Evolutionary conservation across 352 stramenopile species (phyloP).

Genomic region (Pythium rhizo-oryzae): DNA sequence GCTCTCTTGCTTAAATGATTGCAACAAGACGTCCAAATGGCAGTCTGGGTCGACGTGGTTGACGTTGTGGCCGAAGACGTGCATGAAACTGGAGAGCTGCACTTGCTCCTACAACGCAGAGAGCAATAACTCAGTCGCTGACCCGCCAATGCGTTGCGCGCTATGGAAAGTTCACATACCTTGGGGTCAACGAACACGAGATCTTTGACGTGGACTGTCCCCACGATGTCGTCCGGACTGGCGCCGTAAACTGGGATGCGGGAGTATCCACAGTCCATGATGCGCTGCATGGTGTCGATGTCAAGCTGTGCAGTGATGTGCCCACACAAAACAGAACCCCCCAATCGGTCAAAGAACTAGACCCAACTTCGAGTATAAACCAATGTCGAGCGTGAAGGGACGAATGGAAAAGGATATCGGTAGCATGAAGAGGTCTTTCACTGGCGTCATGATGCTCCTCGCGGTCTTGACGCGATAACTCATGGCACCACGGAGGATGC

Average conservation of each 20-base stretch:
- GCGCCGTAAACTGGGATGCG: conserved; percentile 92
- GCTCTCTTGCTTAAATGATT: conserved; percentile 93
- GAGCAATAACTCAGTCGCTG: too few relatives aligned
- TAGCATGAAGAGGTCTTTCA: conserved; percentile 96
- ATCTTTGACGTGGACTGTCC: conserved; percentile 98
- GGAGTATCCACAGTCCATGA: conserved; percentile 96
- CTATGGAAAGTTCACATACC: conserved; percentile 49
- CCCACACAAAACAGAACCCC: background rate
- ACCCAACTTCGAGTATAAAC: conserved; percentile 42
- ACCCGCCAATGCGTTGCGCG: background rate
- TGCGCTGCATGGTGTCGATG: conserved; percentile 89
- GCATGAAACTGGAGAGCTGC: conserved; percentile 66
- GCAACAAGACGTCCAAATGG: conserved; percentile 92
- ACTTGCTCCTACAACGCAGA: conserved; percentile 54
- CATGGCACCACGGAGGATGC: conserved; percentile 95
- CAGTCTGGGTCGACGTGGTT: conserved; percentile 91
- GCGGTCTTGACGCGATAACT: conserved; percentile 93
- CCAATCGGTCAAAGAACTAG: conserved; percentile 3
- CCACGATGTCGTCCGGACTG: conserved; percentile 92
- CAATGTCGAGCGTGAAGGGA: background rate
- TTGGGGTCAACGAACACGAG: conserved; percentile 98
- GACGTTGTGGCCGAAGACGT: conserved; percentile 61
- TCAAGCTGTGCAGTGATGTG: conserved; percentile 46
- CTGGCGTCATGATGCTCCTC: conserved; percentile 94
- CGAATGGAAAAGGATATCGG: conserved; percentile 28